These are phyloP conservation scores for Lecanoromycetidae sp. DNA, from an alignment of 2,329 filamentous ascomycete species.

Conservation along the genomic window DNA sequence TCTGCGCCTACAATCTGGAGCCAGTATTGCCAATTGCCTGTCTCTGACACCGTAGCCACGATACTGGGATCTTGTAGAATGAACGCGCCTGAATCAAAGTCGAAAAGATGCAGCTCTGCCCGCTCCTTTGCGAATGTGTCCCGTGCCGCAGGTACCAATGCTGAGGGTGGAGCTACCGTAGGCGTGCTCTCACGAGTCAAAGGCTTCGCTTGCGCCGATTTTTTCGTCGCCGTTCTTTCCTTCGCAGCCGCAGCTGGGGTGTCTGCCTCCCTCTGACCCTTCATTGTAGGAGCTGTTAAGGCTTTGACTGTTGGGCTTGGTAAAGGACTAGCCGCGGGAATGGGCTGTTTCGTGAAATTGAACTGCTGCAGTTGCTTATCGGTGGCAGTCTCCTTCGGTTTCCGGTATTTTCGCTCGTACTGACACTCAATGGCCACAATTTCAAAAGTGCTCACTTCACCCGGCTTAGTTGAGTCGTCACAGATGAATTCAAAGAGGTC, in stretches of 20 bases:
- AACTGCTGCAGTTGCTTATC: conserved; percentile 73
- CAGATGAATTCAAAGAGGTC: conserved; percentile 98
- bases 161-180: conserved; percentile 49
- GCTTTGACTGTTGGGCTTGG: conserved; percentile 34
- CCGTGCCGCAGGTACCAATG: conserved; percentile 51
- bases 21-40: conserved; percentile 92
- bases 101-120: conserved; percentile 86
- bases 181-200: conserved; percentile 27
- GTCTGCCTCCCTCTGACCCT: conserved; percentile 15
- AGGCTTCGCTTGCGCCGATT: conserved; percentile 13
- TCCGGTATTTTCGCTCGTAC: conserved; percentile 91
- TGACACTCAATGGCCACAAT: conserved; percentile 81
- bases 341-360: conserved; percentile 55
- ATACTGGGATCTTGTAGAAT: conserved; percentile 65
- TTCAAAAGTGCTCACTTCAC: conserved; percentile 69
- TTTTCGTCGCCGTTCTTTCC: conserved; percentile 26
- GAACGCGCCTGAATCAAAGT: conserved; percentile 78
- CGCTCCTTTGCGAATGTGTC: conserved; percentile 64
- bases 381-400: conserved; percentile 65
- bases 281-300: conserved; percentile 24
- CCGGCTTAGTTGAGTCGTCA: conserved; percentile 56
- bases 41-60: conserved; percentile 67
- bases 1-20: conserved; percentile 67
- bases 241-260: conserved; percentile 27
- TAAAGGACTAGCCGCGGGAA: conserved; percentile 48